Percentiles rank a stretch among this genome's conserved stretches.
Evolutionary conservation across 176 grass and related monocot species (phyloP).

Genomic region (Zizania latifolia): DNA sequence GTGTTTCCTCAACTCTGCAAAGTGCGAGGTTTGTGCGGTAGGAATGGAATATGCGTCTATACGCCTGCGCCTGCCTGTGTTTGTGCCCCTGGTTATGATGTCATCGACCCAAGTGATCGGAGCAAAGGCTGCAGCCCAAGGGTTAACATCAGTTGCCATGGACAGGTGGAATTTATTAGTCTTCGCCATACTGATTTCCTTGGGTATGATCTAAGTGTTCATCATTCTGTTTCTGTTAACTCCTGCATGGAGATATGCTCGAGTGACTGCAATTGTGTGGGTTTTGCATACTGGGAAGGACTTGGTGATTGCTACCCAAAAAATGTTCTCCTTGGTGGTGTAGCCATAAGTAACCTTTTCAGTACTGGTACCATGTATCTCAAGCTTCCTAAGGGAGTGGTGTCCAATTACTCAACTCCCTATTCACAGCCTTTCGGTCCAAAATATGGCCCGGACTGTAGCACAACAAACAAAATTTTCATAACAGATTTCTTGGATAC

Average conservation of each 20-base stretch:
- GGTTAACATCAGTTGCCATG: slow-evolving; percentile 16
- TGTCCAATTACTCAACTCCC: slow-evolving; percentile 4
- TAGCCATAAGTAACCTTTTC: not conserved
- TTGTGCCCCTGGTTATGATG: slow-evolving; percentile 39
- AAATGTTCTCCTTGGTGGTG: slow-evolving; percentile 16
- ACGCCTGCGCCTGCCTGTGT: slow-evolving; percentile 27
- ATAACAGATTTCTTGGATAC: slow-evolving; percentile 14
- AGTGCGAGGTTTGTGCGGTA: slow-evolving; percentile 40
- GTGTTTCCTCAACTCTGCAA: slow-evolving; percentile 37
- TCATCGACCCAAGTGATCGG: slow-evolving; percentile 34
- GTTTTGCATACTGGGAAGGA: slow-evolving; percentile 33
- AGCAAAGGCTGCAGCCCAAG: slow-evolving; percentile 46
- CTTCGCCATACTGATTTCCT: slow-evolving; percentile 27
- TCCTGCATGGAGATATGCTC: slow-evolving; percentile 27
- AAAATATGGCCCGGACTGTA: slow-evolving; percentile 15
- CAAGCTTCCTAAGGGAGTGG: slow-evolving; percentile 20
- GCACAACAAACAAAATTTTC: not conserved
- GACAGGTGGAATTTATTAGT: slow-evolving; percentile 17
- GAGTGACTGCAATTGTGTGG: slow-evolving; percentile 26
- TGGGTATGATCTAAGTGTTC: not conserved
- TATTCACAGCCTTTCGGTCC: slow-evolving; percentile 26
- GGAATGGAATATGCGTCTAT: slow-evolving; percentile 57
- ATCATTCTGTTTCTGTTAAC: not conserved
- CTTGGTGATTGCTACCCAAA: slow-evolving; percentile 36
- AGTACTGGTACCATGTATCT: slow-evolving; percentile 28